Conservation (phyloP, 352 stramenopile species). For the Phytopythium montanum region DNA sequence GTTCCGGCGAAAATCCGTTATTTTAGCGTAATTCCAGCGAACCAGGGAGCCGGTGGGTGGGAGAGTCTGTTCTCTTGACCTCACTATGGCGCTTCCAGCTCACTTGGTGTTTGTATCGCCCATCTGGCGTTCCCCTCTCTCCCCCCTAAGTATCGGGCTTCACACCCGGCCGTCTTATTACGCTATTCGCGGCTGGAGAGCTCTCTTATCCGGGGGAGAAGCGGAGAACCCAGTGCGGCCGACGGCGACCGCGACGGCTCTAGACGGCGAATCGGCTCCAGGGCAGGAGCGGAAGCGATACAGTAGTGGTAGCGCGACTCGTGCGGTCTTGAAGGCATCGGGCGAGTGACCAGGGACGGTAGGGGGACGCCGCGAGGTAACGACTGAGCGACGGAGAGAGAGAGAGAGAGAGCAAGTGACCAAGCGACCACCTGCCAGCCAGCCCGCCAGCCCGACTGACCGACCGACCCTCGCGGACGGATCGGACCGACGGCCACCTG, state of each 20-base stretch:
- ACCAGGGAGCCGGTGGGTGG: neutral
- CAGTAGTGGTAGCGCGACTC: too few relatives aligned
- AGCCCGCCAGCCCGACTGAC: too few relatives aligned
- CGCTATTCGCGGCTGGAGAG: neutral
- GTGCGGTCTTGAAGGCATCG: too few relatives aligned
- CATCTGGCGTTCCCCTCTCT: neutral
- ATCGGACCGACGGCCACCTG: neutral
- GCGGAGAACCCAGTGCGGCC: too few relatives aligned
- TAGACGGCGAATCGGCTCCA: too few relatives aligned
- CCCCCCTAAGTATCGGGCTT: neutral
- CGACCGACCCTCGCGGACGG: neutral
- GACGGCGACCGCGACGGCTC: too few relatives aligned
- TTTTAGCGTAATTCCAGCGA: neutral
- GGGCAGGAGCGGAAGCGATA: too few relatives aligned
- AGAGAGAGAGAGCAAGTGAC: too few relatives aligned
- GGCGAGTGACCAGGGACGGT: too few relatives aligned
- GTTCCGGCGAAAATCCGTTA: neutral
- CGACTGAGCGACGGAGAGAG: neutral
- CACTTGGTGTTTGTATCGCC: neutral
- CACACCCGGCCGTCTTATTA: neutral
- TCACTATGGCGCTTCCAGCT: neutral
- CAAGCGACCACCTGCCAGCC: too few relatives aligned
- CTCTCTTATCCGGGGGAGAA: neutral
- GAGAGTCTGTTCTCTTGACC: neutral
- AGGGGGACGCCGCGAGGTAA: neutral